Conservation (phyloP, 1,284 basidiomycete genomes). For the Mycosarcoma mackinlayi region DNA sequence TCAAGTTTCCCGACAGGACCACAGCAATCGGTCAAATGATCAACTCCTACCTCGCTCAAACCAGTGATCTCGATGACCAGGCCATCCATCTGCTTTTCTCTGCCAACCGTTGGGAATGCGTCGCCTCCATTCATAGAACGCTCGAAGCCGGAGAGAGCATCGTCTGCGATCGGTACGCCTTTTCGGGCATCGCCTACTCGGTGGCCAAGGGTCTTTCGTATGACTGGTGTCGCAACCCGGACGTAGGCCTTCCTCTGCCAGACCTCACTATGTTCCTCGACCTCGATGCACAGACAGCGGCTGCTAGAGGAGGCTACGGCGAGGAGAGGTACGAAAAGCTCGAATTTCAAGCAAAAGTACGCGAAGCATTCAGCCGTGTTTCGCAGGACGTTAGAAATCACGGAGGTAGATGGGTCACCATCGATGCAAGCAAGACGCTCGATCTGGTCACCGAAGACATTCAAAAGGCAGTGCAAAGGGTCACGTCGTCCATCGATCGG, state of each 20-base stretch:
- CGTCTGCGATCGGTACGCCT: constrained; percentile 93
- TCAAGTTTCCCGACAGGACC: constrained; percentile 77
- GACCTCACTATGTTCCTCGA: constrained; percentile 90
- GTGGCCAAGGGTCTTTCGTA: constrained; percentile 79
- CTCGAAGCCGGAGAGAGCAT: constrained; percentile 79
- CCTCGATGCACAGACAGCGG: constrained; percentile 79
- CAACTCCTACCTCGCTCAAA: constrained; percentile 84
- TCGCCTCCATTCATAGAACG: constrained; percentile 65
- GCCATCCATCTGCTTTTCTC: constrained; percentile 94
- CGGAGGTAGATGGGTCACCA: constrained; percentile 53
- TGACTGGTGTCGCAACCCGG: constrained; percentile 86
- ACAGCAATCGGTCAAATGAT: constrained; percentile 93
- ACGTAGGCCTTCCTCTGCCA: constrained; percentile 85
- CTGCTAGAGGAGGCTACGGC: constrained; percentile 85
- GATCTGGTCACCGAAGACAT: constrained; percentile 62
- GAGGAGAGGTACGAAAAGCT: constrained; percentile 76
- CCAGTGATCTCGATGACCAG: constrained; percentile 87
- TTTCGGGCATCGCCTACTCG: constrained; percentile 95
- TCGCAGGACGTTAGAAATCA: constrained; percentile 39
- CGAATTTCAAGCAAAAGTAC: constrained; percentile 67
- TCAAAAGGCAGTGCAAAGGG: constrained; percentile 34
- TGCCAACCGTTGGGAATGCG: constrained; percentile 91
- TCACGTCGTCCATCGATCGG: constrained; percentile 36
- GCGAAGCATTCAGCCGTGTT: constrained; percentile 56
- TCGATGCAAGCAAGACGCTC: constrained; percentile 56